Evolutionary conservation across 306 rosid species (phyloP).

Genomic region (Rosa rugosa): DNA sequence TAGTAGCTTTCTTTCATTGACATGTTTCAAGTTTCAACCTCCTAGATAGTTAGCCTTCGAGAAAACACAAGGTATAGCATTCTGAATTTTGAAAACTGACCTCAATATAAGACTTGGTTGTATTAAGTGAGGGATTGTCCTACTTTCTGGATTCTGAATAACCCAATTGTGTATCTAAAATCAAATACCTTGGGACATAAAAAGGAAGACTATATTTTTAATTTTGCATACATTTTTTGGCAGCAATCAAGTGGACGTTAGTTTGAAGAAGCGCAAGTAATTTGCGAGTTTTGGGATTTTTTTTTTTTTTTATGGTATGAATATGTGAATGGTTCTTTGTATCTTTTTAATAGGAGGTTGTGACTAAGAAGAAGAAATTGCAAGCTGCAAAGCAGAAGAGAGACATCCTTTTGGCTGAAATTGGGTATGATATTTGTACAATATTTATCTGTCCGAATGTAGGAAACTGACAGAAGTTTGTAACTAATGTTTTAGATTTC

Average conservation of each 20-base stretch:
- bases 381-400: constrained; percentile 24
- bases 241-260: background rate
- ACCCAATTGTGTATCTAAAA: background rate
- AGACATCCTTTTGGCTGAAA: constrained; percentile 48
- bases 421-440: constrained; percentile 38
- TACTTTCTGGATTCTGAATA: background rate
- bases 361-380: constrained; percentile 48
- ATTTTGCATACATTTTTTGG: background rate
- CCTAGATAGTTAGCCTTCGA: background rate
- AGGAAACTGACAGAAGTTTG: background rate
- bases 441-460: background rate
- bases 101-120: background rate
- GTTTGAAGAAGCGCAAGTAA: background rate
- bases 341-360: constrained; percentile 44
- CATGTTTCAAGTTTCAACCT: too few species aligned
- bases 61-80: background rate
- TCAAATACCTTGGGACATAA: background rate
- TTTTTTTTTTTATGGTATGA: background rate
- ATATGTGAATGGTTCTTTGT: constrained; percentile 11
- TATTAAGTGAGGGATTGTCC: background rate
- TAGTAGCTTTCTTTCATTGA: background rate
- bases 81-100: background rate
- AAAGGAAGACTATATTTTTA: background rate
- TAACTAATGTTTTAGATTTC: background rate
- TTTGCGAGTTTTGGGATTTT: background rate